Conservation (phyloP, 345 rosid genomes). For the Aquilaria sinensis region DNA sequence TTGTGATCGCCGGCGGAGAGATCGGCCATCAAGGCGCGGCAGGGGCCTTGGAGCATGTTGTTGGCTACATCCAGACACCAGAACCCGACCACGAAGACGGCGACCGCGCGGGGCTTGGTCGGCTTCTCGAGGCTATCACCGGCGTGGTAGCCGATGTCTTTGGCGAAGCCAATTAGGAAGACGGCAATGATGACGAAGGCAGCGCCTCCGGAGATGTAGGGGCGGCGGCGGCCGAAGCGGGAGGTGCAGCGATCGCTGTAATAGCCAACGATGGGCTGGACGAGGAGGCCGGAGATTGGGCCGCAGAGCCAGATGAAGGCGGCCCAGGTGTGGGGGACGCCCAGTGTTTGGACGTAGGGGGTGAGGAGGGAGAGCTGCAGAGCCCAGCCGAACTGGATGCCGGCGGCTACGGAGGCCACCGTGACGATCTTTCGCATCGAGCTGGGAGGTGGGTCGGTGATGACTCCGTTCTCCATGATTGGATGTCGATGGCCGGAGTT, state of each 20-base stretch:
- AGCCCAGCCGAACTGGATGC: slow-evolving; percentile 96
- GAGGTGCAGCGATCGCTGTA: slow-evolving; percentile 79
- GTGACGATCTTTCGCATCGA: slow-evolving; percentile 41
- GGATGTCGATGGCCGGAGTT: not conserved
- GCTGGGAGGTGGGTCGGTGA: not conserved
- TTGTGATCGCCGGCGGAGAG: slow-evolving; percentile 47
- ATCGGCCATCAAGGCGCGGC: slow-evolving; percentile 88
- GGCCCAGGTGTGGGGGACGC: slow-evolving; percentile 87
- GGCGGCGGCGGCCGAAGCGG: slow-evolving; percentile 86
- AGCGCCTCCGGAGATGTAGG: slow-evolving; percentile 64
- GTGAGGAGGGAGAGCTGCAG: slow-evolving; percentile 83
- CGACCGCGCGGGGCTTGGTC: slow-evolving; percentile 60
- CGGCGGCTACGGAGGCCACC: slow-evolving; percentile 79
- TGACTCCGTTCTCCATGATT: slow-evolving; percentile 16
- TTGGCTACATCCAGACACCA: slow-evolving; percentile 95
- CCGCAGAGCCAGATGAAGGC: slow-evolving; percentile 93
- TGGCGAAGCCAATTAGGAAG: slow-evolving; percentile 77
- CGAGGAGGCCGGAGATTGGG: slow-evolving; percentile 83
- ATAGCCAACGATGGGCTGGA: slow-evolving; percentile 87
- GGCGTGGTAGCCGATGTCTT: slow-evolving; percentile 58
- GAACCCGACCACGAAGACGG: slow-evolving; percentile 70
- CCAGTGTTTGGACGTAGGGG: slow-evolving; percentile 81
- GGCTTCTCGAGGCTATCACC: slow-evolving; percentile 38
- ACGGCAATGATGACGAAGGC: slow-evolving; percentile 48
- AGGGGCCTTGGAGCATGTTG: slow-evolving; percentile 78